Conservation (phyloP, 306 rosid genomes). For the Spatholobus suberectus region DNA sequence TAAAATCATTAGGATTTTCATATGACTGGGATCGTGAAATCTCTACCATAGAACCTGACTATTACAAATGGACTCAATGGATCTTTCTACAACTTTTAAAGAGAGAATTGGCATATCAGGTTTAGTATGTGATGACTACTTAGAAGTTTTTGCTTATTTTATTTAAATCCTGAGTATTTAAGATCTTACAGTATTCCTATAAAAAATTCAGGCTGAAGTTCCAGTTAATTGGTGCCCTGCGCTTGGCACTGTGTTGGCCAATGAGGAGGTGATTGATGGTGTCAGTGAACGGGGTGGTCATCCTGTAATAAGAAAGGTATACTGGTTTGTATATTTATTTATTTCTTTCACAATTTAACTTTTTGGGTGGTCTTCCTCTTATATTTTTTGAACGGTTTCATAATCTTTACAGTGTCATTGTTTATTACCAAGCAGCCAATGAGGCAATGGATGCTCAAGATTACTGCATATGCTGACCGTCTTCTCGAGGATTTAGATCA, state of each 20-base stretch:
- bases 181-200: slow-evolving; percentile 34
- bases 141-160: slow-evolving; percentile 19
- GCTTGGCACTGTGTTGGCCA: slow-evolving; percentile 98
- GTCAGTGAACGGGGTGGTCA: slow-evolving; percentile 97
- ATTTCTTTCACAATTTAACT: slow-evolving; percentile 25
- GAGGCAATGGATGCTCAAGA: slow-evolving; percentile 99
- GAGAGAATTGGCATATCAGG: slow-evolving; percentile 98
- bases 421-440: slow-evolving; percentile 99
- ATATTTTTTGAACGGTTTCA: slow-evolving; percentile 62
- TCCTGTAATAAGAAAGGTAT: slow-evolving; percentile 91
- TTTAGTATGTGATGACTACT: slow-evolving; percentile 44
- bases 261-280: slow-evolving; percentile 98
- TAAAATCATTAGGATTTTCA: slow-evolving; percentile 93
- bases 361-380: slow-evolving; percentile 43
- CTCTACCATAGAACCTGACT: slow-evolving; percentile 90
- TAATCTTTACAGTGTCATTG: slow-evolving; percentile 84
- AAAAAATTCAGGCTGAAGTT: slow-evolving; percentile 84
- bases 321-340: slow-evolving; percentile 12
- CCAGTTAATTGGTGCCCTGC: slow-evolving; percentile 99
- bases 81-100: slow-evolving; percentile 91
- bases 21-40: slow-evolving; percentile 98
- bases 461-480: slow-evolving; percentile 97
- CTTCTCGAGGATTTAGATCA: slow-evolving; percentile 95
- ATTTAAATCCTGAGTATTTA: slow-evolving; percentile 10
- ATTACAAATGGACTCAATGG: slow-evolving; percentile 99